A percentile compares a stretch with the other conserved stretches of the same genome.
phyloP scores from a whole-genome alignment of 2,329 filamentous ascomycete genomes.

The Monilinia vaccinii-corymbosi region DNA sequence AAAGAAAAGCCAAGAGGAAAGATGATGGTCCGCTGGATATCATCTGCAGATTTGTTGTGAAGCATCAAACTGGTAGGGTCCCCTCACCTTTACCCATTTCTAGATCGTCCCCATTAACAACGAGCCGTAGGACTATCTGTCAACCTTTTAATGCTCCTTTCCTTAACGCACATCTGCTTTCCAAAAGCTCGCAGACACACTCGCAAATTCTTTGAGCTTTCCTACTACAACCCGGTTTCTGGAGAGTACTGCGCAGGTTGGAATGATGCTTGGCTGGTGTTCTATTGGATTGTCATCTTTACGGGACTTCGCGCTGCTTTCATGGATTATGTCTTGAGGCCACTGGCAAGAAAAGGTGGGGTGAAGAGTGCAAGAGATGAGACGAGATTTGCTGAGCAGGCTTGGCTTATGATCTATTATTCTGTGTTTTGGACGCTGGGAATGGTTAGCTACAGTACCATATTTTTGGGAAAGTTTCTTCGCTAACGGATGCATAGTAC shows the following conservation, averaged over 20 bases:
- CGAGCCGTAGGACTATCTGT: constrained; percentile 60
- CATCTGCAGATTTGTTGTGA: constrained; percentile 59
- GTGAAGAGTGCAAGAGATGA: constrained; percentile 67
- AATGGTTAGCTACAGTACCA: constrained; percentile 48
- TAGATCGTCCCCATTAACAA: constrained; percentile 10
- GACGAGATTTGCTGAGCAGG: constrained; percentile 86
- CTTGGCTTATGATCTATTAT: constrained; percentile 84
- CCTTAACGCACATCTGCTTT: constrained; percentile 73
- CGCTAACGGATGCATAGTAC: constrained; percentile 46
- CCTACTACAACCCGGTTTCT: constrained; percentile 64
- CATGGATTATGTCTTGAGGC: constrained; percentile 82
- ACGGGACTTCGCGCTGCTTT: constrained; percentile 74
- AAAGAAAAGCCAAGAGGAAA: constrained; percentile 49
- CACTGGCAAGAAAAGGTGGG: constrained; percentile 63
- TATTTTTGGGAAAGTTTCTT: neutral
- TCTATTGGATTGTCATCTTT: constrained; percentile 73
- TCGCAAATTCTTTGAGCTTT: constrained; percentile 80
- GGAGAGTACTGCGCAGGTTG: constrained; percentile 66
- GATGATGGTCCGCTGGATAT: constrained; percentile 52
- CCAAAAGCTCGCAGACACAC: constrained; percentile 71
- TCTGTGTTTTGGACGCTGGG: constrained; percentile 73
- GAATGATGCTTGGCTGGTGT: constrained; percentile 71
- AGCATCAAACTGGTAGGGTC: constrained; percentile 68
- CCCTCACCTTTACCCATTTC: neutral
- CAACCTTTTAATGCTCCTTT: constrained; percentile 75